Evolutionary conservation across 352 stramenopile species (phyloP).

Genomic region (Globisporangium solare): DNA sequence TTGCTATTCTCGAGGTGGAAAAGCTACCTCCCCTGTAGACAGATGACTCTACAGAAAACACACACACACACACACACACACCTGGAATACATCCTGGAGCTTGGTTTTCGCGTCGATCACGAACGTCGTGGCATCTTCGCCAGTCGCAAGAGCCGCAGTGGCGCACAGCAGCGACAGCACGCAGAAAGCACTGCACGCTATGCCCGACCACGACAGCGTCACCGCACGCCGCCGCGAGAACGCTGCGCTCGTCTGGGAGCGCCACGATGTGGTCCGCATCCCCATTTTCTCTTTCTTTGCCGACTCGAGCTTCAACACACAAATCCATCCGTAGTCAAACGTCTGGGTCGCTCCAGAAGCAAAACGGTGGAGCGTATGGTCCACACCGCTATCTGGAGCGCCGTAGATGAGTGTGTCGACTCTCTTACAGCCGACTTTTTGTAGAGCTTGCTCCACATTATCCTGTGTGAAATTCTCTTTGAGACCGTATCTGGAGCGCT

Average conservation of each 20-base stretch:
- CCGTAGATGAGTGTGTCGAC: conserved; percentile 1
- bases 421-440: background rate
- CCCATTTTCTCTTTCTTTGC: background rate
- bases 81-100: conserved; percentile 47
- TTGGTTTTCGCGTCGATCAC: conserved; percentile 51
- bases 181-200: background rate
- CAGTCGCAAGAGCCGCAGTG: background rate
- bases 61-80: background rate
- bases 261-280: background rate
- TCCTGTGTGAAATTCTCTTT: background rate
- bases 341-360: too few relatives aligned
- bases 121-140: conserved; percentile 22
- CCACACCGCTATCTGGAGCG: too few relatives aligned
- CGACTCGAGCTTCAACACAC: background rate
- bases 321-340: background rate
- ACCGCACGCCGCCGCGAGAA: background rate
- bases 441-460: too few relatives aligned
- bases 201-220: background rate
- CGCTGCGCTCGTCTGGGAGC: background rate
- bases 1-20: too few relatives aligned
- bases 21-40: too few relatives aligned
- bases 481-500: background rate
- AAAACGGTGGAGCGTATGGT: too few relatives aligned
- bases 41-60: too few relatives aligned
- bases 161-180: conserved; percentile 4